Evolutionary conservation across 306 rosid species (phyloP), one percentile per base, ranked within the genome.

Genomic region (Vicia villosa): DNA sequence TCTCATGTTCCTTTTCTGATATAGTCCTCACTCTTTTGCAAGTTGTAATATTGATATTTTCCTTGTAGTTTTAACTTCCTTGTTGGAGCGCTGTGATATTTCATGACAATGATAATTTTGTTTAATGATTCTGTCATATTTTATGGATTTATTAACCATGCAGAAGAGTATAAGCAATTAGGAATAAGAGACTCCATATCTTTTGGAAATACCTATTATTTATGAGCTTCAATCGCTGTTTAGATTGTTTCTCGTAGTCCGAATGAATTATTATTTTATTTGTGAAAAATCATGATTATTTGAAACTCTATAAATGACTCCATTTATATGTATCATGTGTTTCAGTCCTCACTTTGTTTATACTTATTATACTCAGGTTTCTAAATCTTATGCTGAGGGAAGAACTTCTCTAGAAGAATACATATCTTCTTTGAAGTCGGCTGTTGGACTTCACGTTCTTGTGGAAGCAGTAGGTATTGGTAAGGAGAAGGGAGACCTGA

Each of bases 381-480:
- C 76, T 49, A 88, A 81, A 80, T 83, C 88, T 36, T 88, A 81
- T 75, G 66, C 46, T 4, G 93, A 91, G 42, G 89, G 96, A 24
- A 75, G 55, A 79, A 76, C 76, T 74, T 85, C 87, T 26, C 75
- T 91, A 36, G 89, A 88, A 83, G 88, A 85, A 69, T 91, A 85
- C 58, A 80, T 88, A 34, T 78, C 63, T 60, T 79, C 71, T 70
- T 80, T 91, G 79, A 91, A 88, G 77, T 86, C 87, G 63, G 77
- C 24, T 17, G 87, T 86, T 60, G 88, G 93, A 68, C 73, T 86
- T 69, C 60, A 43, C 28, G 58, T 59, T 50, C 97, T 91, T 75
- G 93, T 91, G 79, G 83, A 88, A 79, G 88, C 88, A 63, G 67
- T 88, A 40, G 91, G 83, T 16, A 85, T 91, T 60, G 96, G 93